These are phyloP conservation scores for Coemansia sp. DNA, from an alignment of 192 early-diverging fungal species.

Conservation along the genomic window DNA sequence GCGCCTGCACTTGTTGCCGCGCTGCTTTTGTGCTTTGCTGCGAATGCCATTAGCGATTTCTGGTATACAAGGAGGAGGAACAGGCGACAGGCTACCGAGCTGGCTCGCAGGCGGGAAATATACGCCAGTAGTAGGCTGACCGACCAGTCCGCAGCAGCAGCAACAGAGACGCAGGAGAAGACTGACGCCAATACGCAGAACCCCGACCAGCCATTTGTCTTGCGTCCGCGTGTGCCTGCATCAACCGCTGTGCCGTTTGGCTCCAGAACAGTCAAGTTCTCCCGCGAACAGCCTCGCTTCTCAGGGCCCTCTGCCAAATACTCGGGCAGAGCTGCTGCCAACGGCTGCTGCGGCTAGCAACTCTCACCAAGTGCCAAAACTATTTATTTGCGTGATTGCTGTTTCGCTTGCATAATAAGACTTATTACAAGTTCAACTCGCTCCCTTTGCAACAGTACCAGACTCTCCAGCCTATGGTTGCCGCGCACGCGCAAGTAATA, in stretches of 20 bases:
- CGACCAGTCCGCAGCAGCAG: background rate
- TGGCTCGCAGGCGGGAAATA: constrained; percentile 3
- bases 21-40: background rate
- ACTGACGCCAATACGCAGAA: background rate
- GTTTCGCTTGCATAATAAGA: constrained; percentile 9
- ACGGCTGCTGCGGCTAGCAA: too few relatives aligned
- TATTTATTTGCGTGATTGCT: background rate
- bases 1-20: background rate
- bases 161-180: background rate
- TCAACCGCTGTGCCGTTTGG: constrained; percentile 21
- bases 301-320: background rate
- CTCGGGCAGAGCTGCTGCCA: background rate
- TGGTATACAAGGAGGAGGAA: background rate
- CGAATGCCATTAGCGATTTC: background rate
- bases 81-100: constrained; percentile 1
- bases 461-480: constrained; percentile 25
- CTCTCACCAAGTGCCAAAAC: background rate
- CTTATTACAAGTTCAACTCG: constrained; percentile 29
- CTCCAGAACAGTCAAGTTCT: background rate
- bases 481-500: constrained; percentile 45
- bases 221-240: constrained; percentile 20
- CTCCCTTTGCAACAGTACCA: constrained; percentile 29
- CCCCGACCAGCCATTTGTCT: background rate
- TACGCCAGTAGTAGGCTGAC: background rate
- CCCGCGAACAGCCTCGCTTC: background rate